phyloP scores from a whole-genome alignment of 2,329 filamentous ascomycete genomes.

The Cordyceps cicadae region DNA sequence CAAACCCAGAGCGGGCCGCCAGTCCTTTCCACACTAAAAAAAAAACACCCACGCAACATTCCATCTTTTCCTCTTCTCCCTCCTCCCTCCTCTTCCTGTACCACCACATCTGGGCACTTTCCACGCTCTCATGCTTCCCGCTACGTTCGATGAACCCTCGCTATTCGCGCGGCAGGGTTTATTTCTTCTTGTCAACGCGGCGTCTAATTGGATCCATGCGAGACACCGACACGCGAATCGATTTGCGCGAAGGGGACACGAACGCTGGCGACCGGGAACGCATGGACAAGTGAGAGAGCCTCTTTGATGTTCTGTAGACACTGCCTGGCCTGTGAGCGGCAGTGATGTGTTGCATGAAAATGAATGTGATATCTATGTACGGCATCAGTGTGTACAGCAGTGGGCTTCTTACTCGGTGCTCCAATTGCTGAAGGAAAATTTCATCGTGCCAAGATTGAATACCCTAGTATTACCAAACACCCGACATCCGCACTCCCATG shows the following conservation, averaged over 20 bases:
- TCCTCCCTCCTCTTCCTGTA: neutral
- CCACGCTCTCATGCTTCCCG: neutral
- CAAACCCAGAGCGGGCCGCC: neutral
- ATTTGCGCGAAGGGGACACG: neutral
- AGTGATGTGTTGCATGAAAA: neutral
- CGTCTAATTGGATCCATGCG: neutral
- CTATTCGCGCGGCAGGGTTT: neutral
- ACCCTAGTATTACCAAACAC: conserved; percentile 52
- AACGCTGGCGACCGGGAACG: neutral
- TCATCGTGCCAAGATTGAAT: conserved; percentile 45
- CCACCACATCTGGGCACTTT: neutral
- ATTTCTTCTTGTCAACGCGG: neutral
- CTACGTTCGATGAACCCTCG: neutral
- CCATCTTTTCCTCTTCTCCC: neutral
- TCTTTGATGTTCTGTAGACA: neutral
- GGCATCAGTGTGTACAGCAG: conserved; percentile 55
- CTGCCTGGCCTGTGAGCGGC: too few relatives aligned
- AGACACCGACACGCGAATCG: neutral
- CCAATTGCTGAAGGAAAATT: conserved; percentile 48
- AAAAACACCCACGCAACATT: too few relatives aligned
- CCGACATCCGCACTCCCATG: conserved; percentile 31
- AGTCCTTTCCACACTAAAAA: neutral
- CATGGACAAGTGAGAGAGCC: neutral
- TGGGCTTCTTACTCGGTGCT: conserved; percentile 40
- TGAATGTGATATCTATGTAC: neutral